Base-by-base conservation (phyloP, 225 moss, liverwort and hornwort genomes). In the Marchantia polymorpha region DNA sequence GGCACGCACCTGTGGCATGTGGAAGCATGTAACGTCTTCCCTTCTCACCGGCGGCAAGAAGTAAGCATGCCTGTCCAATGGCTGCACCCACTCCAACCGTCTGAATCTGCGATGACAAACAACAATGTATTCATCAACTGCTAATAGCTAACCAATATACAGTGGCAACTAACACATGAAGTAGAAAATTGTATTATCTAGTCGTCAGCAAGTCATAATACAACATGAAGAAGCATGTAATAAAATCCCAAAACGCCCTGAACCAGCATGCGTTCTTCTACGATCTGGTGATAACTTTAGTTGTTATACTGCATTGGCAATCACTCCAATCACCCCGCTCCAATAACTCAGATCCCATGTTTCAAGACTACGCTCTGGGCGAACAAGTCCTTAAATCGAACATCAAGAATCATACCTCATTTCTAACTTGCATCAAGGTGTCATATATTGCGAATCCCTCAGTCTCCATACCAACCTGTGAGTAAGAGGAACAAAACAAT, bases 391-490 rank as follows among this genome's bases (percentile, higher is more conserved):
- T 51, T 8, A 30, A 3, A 10, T 14, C 30, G 13, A 67, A 67
- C 69, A 13, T 14, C 31, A 52, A 23, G 23, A 75, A 76, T 19
- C 26, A 77, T 85, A 97, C 97, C 97, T 99, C 95, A 84, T 95
- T 94, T 78, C 83, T 93, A 67, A 99, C 95, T 83, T 95, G 92
- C 91, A 90, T 93, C 90, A 99, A 91, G 14, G 99, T 89, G 76
- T 99, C 99, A 80, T 99, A 95, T 68, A 99, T 99, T 81, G 99
- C 99, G 86, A 99, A 99, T 22, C 95, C 99, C 79, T 99, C 99
- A 22, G 99, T 99, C 85, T 99, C 99, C 99, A 99, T 95, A 49
- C 99, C 99, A 89, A 99, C 97, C 97, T 97, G 88, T 71, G 6
- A 64, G n/a, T 26, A 53, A 15, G 49, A 72, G 23, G 26, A 27